Evolutionary conservation across 495 filamentous ascomycete genomes (phyloP), one percentile per base, ranked within the genome.

Genomic region (Penicillium taxi): DNA sequence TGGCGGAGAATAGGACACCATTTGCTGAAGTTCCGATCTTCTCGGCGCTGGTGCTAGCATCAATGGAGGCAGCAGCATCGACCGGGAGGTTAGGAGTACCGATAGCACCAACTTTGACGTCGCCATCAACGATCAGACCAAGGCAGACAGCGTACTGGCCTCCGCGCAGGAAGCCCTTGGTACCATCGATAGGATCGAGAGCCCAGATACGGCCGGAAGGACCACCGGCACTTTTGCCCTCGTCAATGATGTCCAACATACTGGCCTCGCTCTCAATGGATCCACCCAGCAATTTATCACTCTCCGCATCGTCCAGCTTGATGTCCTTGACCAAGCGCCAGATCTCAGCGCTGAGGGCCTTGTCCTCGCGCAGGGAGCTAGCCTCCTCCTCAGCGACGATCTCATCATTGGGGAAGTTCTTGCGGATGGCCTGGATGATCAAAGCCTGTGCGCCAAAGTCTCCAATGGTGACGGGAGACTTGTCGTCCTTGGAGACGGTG

Each of bases 381-480:
- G 91, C 78, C 56, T 99, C 93, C 65, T 99, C 91, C 64, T 99
- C 91, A 39, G 83, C 91, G 20, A 96, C 86, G 39, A 96, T 82
- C 62, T 86, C 80, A 54, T 98, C 91, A 9, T 75, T 53, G 25
- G 91, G 91, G 70, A 98, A 96, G 58, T 84, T 84, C 59, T 81
- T 73, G 63, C 80, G 77, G 41, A 98, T 78, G 31, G 91, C 88
- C 39, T 78, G 73, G 49, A 96, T 94, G 55, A 96, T 93, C 44
- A 96, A 73, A 24, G 93, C 93, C 66, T 98, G 91, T 37, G 93
- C 91, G 48, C 93, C 93, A 54, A 94, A 96, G 66, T 98, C 91
- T 56, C 88, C 91, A 45, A 96, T 88, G 20, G 91, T 98, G 46
- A 98, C 91, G 42, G 93, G 91, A 16, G 93, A 96, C 46, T 80